phyloP scores from a whole-genome alignment of 2,329 filamentous ascomycete species.

The Arachnopeziza araneosa region DNA sequence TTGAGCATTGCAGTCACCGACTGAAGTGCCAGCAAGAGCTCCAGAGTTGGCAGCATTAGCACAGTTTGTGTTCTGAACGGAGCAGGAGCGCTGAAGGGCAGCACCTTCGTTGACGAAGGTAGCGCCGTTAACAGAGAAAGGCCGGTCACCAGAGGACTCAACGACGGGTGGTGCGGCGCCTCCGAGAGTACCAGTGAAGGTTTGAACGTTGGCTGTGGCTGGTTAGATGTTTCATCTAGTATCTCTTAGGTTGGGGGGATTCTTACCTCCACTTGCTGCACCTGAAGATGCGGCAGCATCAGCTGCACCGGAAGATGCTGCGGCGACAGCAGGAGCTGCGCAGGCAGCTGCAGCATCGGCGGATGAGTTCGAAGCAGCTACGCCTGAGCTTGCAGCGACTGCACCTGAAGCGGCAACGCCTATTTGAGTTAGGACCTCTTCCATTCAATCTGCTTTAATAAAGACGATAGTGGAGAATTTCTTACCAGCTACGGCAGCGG shows the following conservation, averaged over 20 bases:
- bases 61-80: conserved; percentile 55
- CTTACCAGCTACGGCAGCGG: conserved; percentile 38
- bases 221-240: conserved; percentile 7
- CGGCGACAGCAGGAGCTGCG: conserved; percentile 6
- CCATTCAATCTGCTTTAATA: conserved; percentile 10
- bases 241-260: not conserved
- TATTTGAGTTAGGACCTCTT: conserved; percentile 13
- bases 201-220: conserved; percentile 33
- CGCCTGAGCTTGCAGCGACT: conserved; percentile 2
- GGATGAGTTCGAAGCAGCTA: not conserved
- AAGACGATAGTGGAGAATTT: conserved; percentile 10
- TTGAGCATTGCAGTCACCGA: conserved; percentile 52
- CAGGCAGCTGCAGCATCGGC: conserved; percentile 7
- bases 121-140: conserved; percentile 51
- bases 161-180: conserved; percentile 45
- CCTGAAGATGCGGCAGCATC: conserved; percentile 12
- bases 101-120: conserved; percentile 51
- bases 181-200: conserved; percentile 43
- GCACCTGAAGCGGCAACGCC: not conserved
- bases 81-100: conserved; percentile 55
- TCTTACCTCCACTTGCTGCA: conserved; percentile 25
- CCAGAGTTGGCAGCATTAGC: conserved; percentile 51
- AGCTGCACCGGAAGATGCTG: conserved; percentile 2
- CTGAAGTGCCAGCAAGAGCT: conserved; percentile 33
- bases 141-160: conserved; percentile 43